Conservation (phyloP, 1,284 basidiomycete species). For the Microbotryomycetes sp. region DNA sequence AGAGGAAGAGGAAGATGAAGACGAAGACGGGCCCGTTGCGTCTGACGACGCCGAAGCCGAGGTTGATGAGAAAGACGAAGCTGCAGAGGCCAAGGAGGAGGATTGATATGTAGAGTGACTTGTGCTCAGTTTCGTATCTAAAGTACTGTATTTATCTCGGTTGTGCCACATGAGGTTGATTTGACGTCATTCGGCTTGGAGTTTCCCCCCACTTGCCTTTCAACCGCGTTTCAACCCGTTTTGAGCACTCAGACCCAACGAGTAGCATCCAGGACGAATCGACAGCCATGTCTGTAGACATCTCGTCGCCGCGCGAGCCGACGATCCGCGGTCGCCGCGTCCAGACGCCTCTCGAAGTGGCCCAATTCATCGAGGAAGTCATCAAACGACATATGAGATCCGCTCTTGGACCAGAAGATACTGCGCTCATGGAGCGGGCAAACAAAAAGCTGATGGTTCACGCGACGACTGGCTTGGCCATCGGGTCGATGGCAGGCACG, state of each 20-base stretch:
- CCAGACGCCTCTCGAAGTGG: background rate
- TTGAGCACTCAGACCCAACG: background rate
- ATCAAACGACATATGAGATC: background rate
- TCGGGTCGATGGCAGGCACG: background rate
- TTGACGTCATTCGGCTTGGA: too few species aligned
- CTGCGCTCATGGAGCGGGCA: background rate
- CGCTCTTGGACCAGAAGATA: background rate
- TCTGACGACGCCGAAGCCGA: background rate
- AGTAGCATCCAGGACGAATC: background rate
- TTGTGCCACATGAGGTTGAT: too few species aligned
- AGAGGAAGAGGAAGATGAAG: background rate
- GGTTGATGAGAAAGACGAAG: background rate
- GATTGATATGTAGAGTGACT: too few species aligned
- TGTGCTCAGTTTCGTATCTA: too few species aligned
- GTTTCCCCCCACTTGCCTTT: too few species aligned
- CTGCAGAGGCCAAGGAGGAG: background rate
- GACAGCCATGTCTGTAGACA: background rate
- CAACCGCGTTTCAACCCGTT: too few species aligned
- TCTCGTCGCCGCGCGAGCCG: background rate
- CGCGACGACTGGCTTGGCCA: background rate
- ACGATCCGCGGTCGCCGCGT: background rate
- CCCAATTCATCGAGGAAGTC: background rate
- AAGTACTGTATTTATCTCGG: too few species aligned
- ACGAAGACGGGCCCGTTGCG: background rate
- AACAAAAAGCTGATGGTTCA: constrained; percentile 3